Evolutionary conservation across 1,284 basidiomycete genomes (phyloP), one percentile per base, ranked within the genome.

Genomic region (Blastosporella zonata): DNA sequence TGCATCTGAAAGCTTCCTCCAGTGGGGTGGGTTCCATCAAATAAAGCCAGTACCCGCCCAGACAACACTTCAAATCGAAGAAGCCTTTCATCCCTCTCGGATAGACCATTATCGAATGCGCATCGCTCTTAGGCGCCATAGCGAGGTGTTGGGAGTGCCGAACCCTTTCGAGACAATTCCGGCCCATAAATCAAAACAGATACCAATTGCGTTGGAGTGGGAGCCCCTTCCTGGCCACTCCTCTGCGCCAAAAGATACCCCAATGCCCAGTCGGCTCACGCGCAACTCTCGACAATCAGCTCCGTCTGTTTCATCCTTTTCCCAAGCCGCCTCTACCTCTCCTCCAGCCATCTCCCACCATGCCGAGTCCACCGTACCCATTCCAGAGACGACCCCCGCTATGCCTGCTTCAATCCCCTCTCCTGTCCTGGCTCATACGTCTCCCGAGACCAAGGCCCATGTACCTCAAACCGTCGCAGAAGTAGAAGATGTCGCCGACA

Each of bases 11-110:
- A 46, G 51, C 27, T 66, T 70, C 43, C 46, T 71, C 9, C 48
- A 59, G 28, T 72, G 69, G 69, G 68, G 67, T 41, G 67, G 67
- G 9, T 69, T 70, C 46, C 46, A 64, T 40, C 31, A 54, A 6
- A 51, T 69, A 10, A 43, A 60, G 27, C 67, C 67, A 18, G 59
- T 68, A 23, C 50, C 57, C 4, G 36, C 52, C 18, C 45, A 50
- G 13, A 52, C 44, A 1, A 42, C 39, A 8, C 58, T 68, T 27
- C 23, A 41, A 13, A 54, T 60, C 22, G 43, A 53, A 15, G 57
- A 62, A 8, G 47, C 63, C 18, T 63, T 64, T 45, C 46, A 48
- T 17, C 47, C 46, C 33, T 53, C 56, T 2, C 45, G 40, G n/a
- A 31, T 64, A 13, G 66, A 68, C 46, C 61, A 66, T 40, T 49